Percentiles rank a stretch among this genome's conserved stretches.
phyloP scores from a whole-genome alignment of 164 flowering plant genomes.

The Warburgia ugandensis region DNA sequence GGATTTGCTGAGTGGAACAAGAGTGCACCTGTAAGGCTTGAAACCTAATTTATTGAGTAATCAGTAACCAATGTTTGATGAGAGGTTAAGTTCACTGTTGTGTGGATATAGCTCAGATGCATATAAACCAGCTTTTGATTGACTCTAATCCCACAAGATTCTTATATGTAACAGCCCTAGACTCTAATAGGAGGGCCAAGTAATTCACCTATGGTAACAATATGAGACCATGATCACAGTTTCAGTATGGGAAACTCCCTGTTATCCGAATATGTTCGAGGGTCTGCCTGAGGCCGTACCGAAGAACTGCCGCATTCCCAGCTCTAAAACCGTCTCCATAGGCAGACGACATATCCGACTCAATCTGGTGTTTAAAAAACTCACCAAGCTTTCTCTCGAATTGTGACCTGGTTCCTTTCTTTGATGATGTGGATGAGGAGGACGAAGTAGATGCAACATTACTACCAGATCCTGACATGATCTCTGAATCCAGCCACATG shows the following conservation, averaged over 20 bases:
- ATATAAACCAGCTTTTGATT: no score
- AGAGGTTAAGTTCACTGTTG: no score
- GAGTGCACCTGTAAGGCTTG: no score
- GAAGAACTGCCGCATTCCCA: constrained; percentile 60
- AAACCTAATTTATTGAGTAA: no score
- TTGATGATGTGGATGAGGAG: constrained; percentile 28
- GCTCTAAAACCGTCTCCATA: constrained; percentile 91
- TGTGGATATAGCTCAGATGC: no score
- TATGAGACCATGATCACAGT: not conserved
- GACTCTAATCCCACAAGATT: no score
- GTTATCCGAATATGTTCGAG: constrained; percentile 75
- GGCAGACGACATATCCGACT: constrained; percentile 70
- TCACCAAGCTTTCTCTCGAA: constrained; percentile 81
- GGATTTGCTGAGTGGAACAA: no score
- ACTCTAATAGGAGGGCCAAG: constrained; percentile 15
- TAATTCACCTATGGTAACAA: not conserved
- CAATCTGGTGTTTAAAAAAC: constrained; percentile 86
- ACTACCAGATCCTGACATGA: constrained; percentile 36
- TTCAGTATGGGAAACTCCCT: constrained; percentile 54
- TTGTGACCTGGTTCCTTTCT: constrained; percentile 41
- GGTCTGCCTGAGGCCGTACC: constrained; percentile 60
- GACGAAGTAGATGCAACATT: constrained; percentile 28
- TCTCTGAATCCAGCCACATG: constrained; percentile 80
- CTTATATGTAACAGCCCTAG: constrained; percentile 20
- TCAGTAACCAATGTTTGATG: no score